Evolutionary conservation across 495 filamentous ascomycete genomes (phyloP), one percentile per base, ranked within the genome.

Genomic region (Pyronema domesticum): DNA sequence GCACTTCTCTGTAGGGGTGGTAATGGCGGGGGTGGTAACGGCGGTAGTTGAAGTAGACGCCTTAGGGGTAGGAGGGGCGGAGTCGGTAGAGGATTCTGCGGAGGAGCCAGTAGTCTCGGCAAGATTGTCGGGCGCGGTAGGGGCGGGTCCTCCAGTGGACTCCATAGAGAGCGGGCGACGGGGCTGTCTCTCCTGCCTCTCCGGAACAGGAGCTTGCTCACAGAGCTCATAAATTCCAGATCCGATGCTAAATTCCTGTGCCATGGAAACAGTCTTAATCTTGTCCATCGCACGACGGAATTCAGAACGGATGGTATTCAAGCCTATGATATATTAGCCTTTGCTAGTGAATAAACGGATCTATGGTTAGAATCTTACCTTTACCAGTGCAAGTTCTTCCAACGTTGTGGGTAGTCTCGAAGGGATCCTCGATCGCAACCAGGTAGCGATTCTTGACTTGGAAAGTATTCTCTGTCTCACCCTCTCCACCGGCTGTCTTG

Each of bases 341-440:
- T 30, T 30, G 50, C 33, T 19, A 35, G 17, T 50, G 13, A 23
- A 47, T 17, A 19, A 15, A 47, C n/a, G n/a, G n/a, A 23, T 19
- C 10, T 4, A 3, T 47, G 17, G 35, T 15, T 51, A 1, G 23
- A 34, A 37, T 40, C 8, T 11, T 54, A 8, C 85, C 85, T 43
- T 75, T 74, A 57, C 82, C 78, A 30, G 80, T 86, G 0, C 89
- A 86, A 0, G 86, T 91, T 34, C 85, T 71, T 7, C 80, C 86
- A 44, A 93, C 80, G 60, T 93, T 91, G 67, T 91, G 85, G 45
- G 80, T 78, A 3, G 75, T 71, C 70, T 91, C 86, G 63, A 93
- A 91, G 0, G 86, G 86, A 63, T 93, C 86, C 62, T 93, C 86
- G 55, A 93, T 86, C 37, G 85, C 81, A 58, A 91, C 81, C 13